A percentile compares a stretch with the other conserved stretches of the same genome.
These are phyloP conservation scores for Corniculantispora saksenae DNA, from an alignment of 2,329 filamentous ascomycete species.

Conservation along the genomic window DNA sequence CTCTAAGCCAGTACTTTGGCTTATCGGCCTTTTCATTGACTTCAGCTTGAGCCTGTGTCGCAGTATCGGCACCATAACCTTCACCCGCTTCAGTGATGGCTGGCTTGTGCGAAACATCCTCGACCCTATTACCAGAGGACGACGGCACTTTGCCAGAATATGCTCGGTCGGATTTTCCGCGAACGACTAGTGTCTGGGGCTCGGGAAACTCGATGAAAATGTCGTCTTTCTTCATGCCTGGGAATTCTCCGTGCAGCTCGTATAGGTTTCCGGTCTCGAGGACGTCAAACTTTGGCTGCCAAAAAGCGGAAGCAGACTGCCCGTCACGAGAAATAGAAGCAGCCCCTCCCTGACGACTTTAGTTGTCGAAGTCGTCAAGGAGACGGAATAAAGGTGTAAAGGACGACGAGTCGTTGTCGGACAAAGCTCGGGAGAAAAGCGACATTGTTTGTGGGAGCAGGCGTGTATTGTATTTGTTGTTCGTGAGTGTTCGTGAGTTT, in stretches of 20 bases:
- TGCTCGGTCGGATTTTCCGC: slow-evolving; percentile 55
- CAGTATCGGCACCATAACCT: not conserved
- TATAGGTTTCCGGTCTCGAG: slow-evolving; percentile 63
- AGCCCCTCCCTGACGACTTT: slow-evolving; percentile 32
- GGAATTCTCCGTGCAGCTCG: slow-evolving; percentile 70
- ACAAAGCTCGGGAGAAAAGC: slow-evolving; percentile 45
- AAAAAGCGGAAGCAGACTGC: slow-evolving; percentile 36
- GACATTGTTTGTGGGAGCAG: slow-evolving; percentile 49
- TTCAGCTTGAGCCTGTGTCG: not conserved
- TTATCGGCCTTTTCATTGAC: not conserved
- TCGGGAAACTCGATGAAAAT: slow-evolving; percentile 70
- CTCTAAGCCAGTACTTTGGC: slow-evolving; percentile 11
- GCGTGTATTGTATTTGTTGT: not conserved
- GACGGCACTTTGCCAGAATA: slow-evolving; percentile 48
- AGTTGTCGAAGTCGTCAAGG: slow-evolving; percentile 53
- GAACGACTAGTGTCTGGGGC: slow-evolving; percentile 63
- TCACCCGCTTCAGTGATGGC: slow-evolving; percentile 37
- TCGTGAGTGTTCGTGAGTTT: not conserved
- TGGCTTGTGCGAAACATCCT: slow-evolving; percentile 36
- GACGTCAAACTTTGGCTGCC: slow-evolving; percentile 70
- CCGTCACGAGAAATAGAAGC: slow-evolving; percentile 30
- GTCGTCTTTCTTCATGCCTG: slow-evolving; percentile 66
- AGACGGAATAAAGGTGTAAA: slow-evolving; percentile 53
- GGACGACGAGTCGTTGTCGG: slow-evolving; percentile 37
- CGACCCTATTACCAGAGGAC: slow-evolving; percentile 41